Conservation (phyloP, 495 filamentous ascomycete genomes). For the Penicillium odoratum region DNA sequence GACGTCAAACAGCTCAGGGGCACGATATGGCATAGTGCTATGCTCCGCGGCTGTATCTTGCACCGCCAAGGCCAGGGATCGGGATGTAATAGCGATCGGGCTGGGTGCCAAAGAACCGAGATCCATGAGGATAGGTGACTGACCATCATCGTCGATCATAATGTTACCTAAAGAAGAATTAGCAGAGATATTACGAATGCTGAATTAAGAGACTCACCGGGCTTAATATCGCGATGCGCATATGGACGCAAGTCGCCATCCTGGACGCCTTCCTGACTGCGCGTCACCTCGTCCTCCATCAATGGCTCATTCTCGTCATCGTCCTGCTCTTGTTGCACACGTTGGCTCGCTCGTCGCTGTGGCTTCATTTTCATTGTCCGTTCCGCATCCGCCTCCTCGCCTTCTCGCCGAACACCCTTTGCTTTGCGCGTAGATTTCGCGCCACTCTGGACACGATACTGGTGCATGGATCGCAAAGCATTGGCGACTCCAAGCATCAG, state of each 20-base stretch:
- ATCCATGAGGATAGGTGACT: slow-evolving; percentile 95
- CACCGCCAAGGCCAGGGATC: slow-evolving; percentile 84
- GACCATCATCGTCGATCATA: slow-evolving; percentile 89
- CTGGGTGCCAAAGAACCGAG: slow-evolving; percentile 87
- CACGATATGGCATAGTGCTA: slow-evolving; percentile 97
- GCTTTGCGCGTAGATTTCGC: slow-evolving; percentile 55
- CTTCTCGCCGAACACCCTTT: slow-evolving; percentile 59
- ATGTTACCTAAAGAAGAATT: slow-evolving; percentile 69
- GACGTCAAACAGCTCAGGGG: slow-evolving; percentile 96
- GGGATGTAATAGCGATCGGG: slow-evolving; percentile 89
- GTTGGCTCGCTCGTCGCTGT: slow-evolving; percentile 45
- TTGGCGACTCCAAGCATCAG: slow-evolving; percentile 89
- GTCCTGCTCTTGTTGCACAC: slow-evolving; percentile 49
- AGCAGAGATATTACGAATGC: slow-evolving; percentile 4
- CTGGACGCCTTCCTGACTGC: slow-evolving; percentile 66
- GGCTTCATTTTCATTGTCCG: slow-evolving; percentile 55
- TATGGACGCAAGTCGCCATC: slow-evolving; percentile 77
- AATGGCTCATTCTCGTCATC: slow-evolving; percentile 77
- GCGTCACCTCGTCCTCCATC: slow-evolving; percentile 80
- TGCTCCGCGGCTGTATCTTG: slow-evolving; percentile 96
- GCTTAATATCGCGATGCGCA: slow-evolving; percentile 96
- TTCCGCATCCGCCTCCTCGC: slow-evolving; percentile 61
- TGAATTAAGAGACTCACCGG: slow-evolving; percentile 55
- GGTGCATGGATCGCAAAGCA: slow-evolving; percentile 86
- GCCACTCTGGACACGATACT: slow-evolving; percentile 68